Base-by-base conservation (phyloP, 495 filamentous ascomycete species). In the Choiromyces venosus region DNA sequence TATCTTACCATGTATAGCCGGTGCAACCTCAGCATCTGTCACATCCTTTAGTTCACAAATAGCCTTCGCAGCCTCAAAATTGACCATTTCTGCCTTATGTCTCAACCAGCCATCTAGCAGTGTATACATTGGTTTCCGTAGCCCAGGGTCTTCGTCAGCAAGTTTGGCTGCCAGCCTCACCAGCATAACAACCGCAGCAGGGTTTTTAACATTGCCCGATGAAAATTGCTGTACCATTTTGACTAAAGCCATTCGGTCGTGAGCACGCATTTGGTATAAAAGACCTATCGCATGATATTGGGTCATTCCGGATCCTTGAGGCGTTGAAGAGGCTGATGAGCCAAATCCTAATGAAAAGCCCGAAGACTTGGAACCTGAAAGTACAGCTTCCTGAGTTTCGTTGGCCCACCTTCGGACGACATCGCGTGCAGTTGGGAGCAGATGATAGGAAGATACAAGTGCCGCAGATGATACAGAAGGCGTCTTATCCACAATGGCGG, bases 211-310 rank as follows among this genome's bases (percentile, higher is more conserved):
- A 65, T 94, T 93, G 10, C 94, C 91, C 69, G 90, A 90, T 40
- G 92, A 92, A 80, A 96, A 97, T 82, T 98, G 96, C 84, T 99
- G 95, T 19, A 98, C 95, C 96, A 99, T 97, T 87, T 98, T 99
- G n/a, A 98, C 95, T 77, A 99, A 84, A 9, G 94, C 92, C 96
- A 98, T 99, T 79, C 95, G 88, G 83, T 99, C 95, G 76, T 97
- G 93, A 71, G 91, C 91, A 80, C 95, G 91, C 94, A 99, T 97
- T 84, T 98, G 95, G 81, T 97, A 98, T 65, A 99, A 83, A 44
- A 99, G 88, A 66, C 96, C 95, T 85, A 99, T 97, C 68, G 95
- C 95, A 83, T 99, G 95, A 83, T 98, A 99, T 83, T 99, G 95
- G 65, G 92, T 92, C 93, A 97, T 98, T 79, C 88, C 83, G 64